Percentiles rank a stretch among this genome's conserved stretches.
phyloP scores from a whole-genome alignment of 169 alveolate genomes.

The Toxoplasma gondii region DNA sequence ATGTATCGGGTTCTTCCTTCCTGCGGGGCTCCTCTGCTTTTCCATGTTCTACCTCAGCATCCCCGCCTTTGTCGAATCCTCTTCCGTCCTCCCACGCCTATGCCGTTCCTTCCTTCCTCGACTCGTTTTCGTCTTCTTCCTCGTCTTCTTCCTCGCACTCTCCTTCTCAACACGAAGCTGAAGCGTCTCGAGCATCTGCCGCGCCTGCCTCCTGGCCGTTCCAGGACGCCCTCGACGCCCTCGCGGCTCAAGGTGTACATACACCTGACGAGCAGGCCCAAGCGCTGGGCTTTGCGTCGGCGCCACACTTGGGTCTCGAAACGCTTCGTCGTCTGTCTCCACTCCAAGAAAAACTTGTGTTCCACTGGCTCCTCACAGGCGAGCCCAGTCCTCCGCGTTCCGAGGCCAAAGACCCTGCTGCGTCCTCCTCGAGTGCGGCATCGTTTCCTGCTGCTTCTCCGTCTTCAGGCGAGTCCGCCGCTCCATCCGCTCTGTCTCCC shows the following conservation, averaged over 20 bases:
- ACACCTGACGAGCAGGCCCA: slow-evolving; percentile 32
- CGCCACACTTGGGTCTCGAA: slow-evolving; percentile 20
- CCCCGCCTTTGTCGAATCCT: too few species aligned
- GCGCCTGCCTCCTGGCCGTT: slow-evolving; percentile 18
- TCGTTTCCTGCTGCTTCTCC: neutral
- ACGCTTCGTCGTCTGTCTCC: neutral
- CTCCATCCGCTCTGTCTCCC: neutral
- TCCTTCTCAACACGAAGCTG: neutral
- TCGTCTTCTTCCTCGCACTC: neutral
- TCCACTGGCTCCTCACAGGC: slow-evolving; percentile 31
- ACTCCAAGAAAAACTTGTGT: neutral
- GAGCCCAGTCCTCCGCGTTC: neutral
- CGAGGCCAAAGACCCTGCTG: neutral
- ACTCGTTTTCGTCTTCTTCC: neutral
- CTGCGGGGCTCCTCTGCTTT: too few species aligned
- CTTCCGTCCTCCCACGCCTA: neutral
- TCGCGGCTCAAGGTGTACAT: slow-evolving; percentile 19
- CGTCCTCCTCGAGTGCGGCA: too few species aligned
- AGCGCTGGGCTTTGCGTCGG: slow-evolving; percentile 33
- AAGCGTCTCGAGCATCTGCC: neutral
- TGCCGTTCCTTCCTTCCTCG: neutral
- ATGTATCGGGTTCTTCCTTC: too few species aligned
- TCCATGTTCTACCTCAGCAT: too few species aligned
- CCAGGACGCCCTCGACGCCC: neutral
- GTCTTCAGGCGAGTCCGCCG: neutral